These are phyloP conservation scores for Primulina eburnea DNA, from an alignment of 257 asterid species.

Conservation along the genomic window DNA sequence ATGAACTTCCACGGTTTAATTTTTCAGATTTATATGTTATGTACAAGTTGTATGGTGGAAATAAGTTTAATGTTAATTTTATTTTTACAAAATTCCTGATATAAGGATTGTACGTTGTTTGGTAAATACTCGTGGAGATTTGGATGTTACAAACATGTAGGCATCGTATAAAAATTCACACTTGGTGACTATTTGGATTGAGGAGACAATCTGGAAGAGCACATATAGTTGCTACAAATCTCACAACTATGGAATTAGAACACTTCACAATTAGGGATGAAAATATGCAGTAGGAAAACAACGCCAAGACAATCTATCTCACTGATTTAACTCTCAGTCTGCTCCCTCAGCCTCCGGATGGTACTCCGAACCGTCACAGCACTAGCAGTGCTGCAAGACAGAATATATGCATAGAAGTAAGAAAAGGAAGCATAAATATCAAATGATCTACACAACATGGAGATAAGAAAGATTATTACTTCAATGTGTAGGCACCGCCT, in stretches of 20 bases:
- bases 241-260: conserved; percentile 5
- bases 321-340: conserved; percentile 48
- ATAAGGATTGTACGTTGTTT: no score
- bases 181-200: no score
- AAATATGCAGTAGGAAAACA: conserved; percentile 10
- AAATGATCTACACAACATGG: neutral
- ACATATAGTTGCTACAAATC: neutral
- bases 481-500: conserved; percentile 63
- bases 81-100: no score
- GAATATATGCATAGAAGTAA: neutral
- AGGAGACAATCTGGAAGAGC: neutral
- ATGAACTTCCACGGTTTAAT: no score
- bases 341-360: conserved; percentile 67
- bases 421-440: neutral
- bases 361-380: conserved; percentile 74
- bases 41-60: no score
- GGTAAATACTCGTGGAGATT: no score
- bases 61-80: no score
- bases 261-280: conserved; percentile 5
- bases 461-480: conserved; percentile 26
- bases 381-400: conserved; percentile 55
- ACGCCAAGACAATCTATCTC: conserved; percentile 6
- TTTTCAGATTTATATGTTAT: no score
- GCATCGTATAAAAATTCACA: no score
- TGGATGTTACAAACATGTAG: no score